Conservation (phyloP, 2,329 filamentous ascomycete species). For the Hypoxylon sp. region DNA sequence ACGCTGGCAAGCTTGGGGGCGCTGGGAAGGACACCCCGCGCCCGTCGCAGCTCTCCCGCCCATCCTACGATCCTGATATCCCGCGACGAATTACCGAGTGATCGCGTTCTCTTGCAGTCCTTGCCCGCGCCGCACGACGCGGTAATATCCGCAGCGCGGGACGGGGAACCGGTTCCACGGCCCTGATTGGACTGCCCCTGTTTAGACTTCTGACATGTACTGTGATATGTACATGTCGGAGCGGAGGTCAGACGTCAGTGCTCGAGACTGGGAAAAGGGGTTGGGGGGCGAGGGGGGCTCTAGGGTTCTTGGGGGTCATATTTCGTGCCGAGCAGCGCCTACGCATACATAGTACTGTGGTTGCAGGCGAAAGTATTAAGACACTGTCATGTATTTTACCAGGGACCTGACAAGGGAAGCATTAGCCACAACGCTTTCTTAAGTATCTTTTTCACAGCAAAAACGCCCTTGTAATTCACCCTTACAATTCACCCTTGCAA, state of each 20-base stretch:
- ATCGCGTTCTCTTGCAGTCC: background rate
- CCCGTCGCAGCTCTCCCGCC: background rate
- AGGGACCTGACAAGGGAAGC: no score
- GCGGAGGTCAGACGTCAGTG: background rate
- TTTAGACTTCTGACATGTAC: constrained; percentile 29
- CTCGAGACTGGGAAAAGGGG: background rate
- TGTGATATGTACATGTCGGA: no score
- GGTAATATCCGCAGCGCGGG: constrained; percentile 13
- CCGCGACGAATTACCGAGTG: background rate
- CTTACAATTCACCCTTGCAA: no score
- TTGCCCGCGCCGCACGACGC: no score
- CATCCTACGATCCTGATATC: constrained; percentile 6
- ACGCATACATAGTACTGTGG: no score
- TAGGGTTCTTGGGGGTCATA: constrained; percentile 18
- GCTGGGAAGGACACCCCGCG: no score
- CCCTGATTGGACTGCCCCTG: constrained; percentile 7
- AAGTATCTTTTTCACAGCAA: no score
- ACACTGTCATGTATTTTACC: no score
- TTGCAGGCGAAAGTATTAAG: no score
- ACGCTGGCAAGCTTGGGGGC: constrained; percentile 10
- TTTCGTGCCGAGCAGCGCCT: no score
- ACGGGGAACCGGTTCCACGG: constrained; percentile 3
- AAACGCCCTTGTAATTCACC: no score
- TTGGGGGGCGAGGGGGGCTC: constrained; percentile 9
- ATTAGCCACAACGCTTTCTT: no score